Percentiles rank a stretch among this genome's conserved stretches.
These are phyloP conservation scores for Carex myosuroides DNA, from an alignment of 176 grass and related monocot species.

Conservation along the genomic window DNA sequence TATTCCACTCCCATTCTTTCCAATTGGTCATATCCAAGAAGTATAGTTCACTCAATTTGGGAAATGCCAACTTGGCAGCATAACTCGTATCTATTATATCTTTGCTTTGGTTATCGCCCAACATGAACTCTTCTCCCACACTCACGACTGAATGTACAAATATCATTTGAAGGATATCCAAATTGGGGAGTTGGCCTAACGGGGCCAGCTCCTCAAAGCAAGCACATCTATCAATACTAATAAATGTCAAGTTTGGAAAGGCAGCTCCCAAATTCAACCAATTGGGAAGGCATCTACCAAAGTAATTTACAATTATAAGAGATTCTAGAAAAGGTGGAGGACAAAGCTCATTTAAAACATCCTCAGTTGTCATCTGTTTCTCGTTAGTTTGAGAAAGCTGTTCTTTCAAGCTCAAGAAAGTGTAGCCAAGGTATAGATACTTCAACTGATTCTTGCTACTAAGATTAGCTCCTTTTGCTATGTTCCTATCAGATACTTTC, in stretches of 20 bases:
- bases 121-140: neutral
- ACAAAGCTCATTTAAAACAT: neutral
- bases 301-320: neutral
- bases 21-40: neutral
- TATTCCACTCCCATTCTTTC: neutral
- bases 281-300: neutral
- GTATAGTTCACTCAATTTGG: neutral
- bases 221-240: neutral
- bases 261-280: neutral
- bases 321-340: neutral
- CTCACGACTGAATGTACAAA: neutral
- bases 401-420: no score
- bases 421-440: neutral
- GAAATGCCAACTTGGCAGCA: neutral
- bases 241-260: neutral
- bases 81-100: no score
- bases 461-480: neutral
- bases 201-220: neutral
- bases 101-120: no score
- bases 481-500: neutral
- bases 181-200: no score
- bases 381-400: neutral
- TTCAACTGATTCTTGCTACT: neutral
- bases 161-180: no score
- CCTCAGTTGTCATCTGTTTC: neutral